Evolutionary conservation across 305 asterid species (phyloP), one percentile per base, ranked within the genome.

Genomic region (Rubia balearica): DNA sequence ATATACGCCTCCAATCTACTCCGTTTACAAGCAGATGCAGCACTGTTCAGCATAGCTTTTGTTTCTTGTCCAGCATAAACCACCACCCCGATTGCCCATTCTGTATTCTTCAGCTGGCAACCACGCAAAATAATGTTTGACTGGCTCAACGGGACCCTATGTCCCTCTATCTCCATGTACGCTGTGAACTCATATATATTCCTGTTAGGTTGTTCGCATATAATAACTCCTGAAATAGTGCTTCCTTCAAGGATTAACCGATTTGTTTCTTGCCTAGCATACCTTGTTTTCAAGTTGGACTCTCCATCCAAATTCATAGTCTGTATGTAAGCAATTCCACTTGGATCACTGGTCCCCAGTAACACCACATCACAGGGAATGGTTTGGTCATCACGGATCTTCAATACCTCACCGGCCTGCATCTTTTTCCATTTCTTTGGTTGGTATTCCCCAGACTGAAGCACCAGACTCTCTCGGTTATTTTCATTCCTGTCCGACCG

Each of bases 301-400:
- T 94, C 99, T 1, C 99, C 99, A 71, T 94, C 99, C 83, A 94
- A 81, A 81, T 94, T 94, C 98, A 94, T 94, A 14, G 99, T 94
- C 86, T 91, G 97, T 77, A 94, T 91, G 82, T 94, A 94, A 74
- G 99, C 97, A 74, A 94, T 88, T 72, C 98, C 99, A 80, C 89
- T 88, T 69, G 90, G 90, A 85, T 94, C 98, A 83, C 90, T 86
- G 48, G 99, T 91, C 75, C 98, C 90, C 14, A 94, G 86, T 84
- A 94, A 83, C 70, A 94, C 97, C 84, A 91, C 80, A 76, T 94
- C 99, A 85, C 96, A 88, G 27, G 99, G 99, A 82, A 94, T 91
- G 73, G 94, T 83, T 84, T 94, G 97, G 59, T 91, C 91, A 11
- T 91, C 77, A 72, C 61, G 67, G 66, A 94, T 89, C 88, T 89